phyloP scores from a whole-genome alignment of 1,284 basidiomycete genomes.

The Cystobasidium pallidum region DNA sequence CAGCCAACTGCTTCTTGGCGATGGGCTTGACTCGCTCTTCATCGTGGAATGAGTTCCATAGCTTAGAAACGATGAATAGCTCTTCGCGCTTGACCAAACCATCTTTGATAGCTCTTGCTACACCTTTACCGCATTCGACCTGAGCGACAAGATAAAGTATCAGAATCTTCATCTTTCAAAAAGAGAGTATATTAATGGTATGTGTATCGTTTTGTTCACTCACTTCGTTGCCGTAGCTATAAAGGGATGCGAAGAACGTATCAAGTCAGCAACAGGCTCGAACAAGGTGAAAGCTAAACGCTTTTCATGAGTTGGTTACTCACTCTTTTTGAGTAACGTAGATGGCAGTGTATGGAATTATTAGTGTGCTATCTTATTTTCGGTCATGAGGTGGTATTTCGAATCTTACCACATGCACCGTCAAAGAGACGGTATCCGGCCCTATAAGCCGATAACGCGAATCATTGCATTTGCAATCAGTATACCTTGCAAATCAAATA shows the following conservation, averaged over 20 bases:
- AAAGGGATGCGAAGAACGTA: too few species aligned
- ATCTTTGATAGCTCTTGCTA: conserved; percentile 58
- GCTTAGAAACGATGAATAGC: conserved; percentile 59
- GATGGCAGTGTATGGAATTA: neutral
- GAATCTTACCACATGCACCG: conserved; percentile 54
- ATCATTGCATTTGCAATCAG: neutral
- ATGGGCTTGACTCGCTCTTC: conserved; percentile 63
- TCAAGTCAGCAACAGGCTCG: too few species aligned
- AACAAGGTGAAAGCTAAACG: too few species aligned
- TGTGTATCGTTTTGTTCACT: neutral
- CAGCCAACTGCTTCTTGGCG: conserved; percentile 67
- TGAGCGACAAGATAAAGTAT: conserved; percentile 44
- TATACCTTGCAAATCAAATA: too few species aligned
- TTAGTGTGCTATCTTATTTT: neutral
- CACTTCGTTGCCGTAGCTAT: conserved; percentile 57
- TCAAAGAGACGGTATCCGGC: conserved; percentile 60
- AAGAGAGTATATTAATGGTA: too few species aligned
- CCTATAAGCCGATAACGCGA: neutral
- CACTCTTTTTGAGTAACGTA: conserved; percentile 3
- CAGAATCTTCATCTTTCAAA: too few species aligned
- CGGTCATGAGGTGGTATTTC: neutral
- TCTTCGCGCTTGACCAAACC: conserved; percentile 59
- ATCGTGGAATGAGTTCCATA: conserved; percentile 81
- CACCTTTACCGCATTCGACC: conserved; percentile 58
- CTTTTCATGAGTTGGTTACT: neutral